Evolutionary conservation across 495 filamentous ascomycete species (phyloP).

Genomic region (Rusavskia elegans): DNA sequence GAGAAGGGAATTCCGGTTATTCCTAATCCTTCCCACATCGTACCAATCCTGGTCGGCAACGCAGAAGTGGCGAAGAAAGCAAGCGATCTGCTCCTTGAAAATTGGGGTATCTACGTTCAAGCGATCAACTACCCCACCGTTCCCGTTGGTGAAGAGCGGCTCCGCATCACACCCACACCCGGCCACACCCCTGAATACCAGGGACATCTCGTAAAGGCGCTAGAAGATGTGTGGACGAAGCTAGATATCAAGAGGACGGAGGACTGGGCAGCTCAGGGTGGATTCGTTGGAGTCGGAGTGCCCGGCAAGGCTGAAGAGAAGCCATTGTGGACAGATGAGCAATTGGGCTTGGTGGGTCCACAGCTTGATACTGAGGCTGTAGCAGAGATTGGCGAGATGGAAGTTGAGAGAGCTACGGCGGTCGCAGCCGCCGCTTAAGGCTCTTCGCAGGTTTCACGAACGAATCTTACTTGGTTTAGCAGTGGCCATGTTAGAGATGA

Average conservation of each 20-base stretch:
- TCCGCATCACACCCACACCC: constrained; percentile 89
- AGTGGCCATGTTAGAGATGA: no score
- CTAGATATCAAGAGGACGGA: constrained; percentile 80
- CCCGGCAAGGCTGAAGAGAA: constrained; percentile 37
- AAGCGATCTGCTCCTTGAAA: constrained; percentile 70
- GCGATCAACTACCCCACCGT: constrained; percentile 99
- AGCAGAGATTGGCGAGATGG: constrained; percentile 1
- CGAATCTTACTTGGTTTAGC: no score
- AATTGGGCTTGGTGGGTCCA: constrained; percentile 45
- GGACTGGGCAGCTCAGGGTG: constrained; percentile 81
- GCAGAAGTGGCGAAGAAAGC: constrained; percentile 87
- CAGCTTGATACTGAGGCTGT: background rate
- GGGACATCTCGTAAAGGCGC: constrained; percentile 67
- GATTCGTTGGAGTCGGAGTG: constrained; percentile 84
- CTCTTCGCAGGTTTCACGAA: no score
- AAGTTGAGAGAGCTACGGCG: constrained; percentile 1
- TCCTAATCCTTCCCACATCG: constrained; percentile 91
- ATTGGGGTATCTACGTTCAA: constrained; percentile 91
- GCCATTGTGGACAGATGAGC: constrained; percentile 74
- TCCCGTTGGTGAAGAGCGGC: constrained; percentile 84
- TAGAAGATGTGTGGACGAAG: constrained; percentile 75
- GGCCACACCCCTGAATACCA: constrained; percentile 72
- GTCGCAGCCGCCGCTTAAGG: constrained; percentile 8
- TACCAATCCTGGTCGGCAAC: constrained; percentile 85
- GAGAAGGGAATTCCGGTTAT: constrained; percentile 88